Evolutionary conservation across 1,284 basidiomycete genomes (phyloP).

Genomic region (Moesziomyces sp.): DNA sequence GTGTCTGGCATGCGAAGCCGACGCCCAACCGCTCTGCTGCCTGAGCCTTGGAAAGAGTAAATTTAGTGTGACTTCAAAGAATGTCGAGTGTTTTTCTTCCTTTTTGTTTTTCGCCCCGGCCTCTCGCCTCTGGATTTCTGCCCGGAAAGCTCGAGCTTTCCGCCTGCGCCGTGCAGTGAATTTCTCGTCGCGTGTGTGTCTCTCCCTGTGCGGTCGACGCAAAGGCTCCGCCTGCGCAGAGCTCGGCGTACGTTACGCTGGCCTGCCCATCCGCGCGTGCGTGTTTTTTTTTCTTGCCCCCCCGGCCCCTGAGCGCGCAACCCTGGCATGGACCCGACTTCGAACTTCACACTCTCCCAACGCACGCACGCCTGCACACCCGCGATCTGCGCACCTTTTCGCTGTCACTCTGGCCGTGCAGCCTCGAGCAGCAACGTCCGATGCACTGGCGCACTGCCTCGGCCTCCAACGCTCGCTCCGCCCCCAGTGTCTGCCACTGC

Average conservation of each 20-base stretch:
- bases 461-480: background rate
- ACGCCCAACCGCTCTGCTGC: too few species aligned
- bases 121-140: too few species aligned
- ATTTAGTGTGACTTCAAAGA: background rate
- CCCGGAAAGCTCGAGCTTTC: background rate
- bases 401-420: background rate
- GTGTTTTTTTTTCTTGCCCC: background rate
- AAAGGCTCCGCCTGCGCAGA: background rate
- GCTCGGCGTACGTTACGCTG: background rate
- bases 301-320: background rate
- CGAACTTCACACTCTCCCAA: background rate
- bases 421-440: background rate
- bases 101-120: too few species aligned
- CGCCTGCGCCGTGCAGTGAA: background rate
- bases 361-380: background rate
- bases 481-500: background rate
- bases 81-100: background rate
- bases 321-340: background rate
- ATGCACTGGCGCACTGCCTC: background rate
- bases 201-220: background rate
- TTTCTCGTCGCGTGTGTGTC: background rate
- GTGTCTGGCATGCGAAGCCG: background rate
- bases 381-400: background rate
- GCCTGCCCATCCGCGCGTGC: background rate
- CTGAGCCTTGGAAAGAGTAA: too few species aligned